Base-by-base conservation (phyloP, 208 protist species). In the Naegleria gruberi region DNA sequence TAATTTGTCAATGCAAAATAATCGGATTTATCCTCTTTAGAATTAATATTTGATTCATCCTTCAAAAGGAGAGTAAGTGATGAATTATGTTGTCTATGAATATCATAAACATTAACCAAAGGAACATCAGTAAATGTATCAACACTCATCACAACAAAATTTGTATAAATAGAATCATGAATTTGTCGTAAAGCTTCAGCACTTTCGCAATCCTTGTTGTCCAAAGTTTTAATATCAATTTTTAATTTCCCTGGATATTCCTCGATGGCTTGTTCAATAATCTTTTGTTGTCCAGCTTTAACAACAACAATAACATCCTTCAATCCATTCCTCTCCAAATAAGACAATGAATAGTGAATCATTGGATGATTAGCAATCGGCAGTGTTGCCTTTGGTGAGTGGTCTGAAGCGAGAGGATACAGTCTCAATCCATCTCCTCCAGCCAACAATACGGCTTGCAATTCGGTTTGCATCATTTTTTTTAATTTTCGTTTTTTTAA, bases 241-340 rank as follows among this genome's bases (percentile, higher is more conserved):
- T 19, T 37, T 40, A 65, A 30, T 65, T 88, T 51, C 26, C 45
- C 45, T 65, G 40, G 34, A 42, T 88, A 88, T 43, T 88, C 84
- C 26, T 88, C 23, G 2, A 88, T 30, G 30, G 46, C 46, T 34
- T 40, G 6, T 23, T 8, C 43, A 19, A 88, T 42, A 7, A 40
- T 7, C 40, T 4, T 8, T 23, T 8, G 4, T n/a, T 65, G 30
- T 42, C 40, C 10, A 12, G 12, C 46, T 3, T 12, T 40, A 7
- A 88, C 6, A 40, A 88, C 84, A 42, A 88, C n/a, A 88, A 88
- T 88, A 19, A 57, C 84, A 10, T 88, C 45, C 42, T 88, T 88
- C 42, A 88, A 88, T 44, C 84, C 84, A 65, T 37, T 44, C 19
- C 40, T 47, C n/a, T 88, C 84, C 5, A 88, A 42, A 41, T 65